Evolutionary conservation across 768 basidiomycete genomes (phyloP), one percentile per base, ranked within the genome.

Genomic region (Xerocomellus dryophilus): DNA sequence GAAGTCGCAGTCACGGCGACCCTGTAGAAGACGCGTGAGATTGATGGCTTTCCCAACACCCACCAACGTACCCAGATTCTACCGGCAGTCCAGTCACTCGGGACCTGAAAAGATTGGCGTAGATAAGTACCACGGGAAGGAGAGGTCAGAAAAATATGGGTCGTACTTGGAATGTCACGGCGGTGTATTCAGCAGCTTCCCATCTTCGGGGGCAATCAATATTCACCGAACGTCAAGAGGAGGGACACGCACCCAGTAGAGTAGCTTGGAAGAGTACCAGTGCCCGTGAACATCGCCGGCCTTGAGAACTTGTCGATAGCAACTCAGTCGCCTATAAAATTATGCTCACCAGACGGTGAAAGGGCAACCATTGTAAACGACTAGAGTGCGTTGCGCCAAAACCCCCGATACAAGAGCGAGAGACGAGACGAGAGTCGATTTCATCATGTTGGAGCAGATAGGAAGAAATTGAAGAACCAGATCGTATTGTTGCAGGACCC

Each of bases 1-100:
- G 62, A 88, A 88, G 67, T 86, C 71, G 58, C 87, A 88, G 61
- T 85, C 68, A 18, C 81, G 79, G 25, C 85, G 78, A 43, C 71
- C 76, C 76, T 77, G 47, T 32, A 53, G 15, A 40, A 2, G 34
- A 43, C 47, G 11, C 3, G 8, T 50, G 21, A 43, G 41, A 50
- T 62, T 29, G 43, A 45, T 17, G 35, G 9, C 12, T 17, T 35
- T 9, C 20, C 2, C 3, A 2, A 41, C 17, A 17, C 34, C n/a
- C 9, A 34, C 5, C 1, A 11, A 46, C 59, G 17, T 48, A 77
- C 85, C 88, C 86, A 77, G 51, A 83, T 85, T 46, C 86, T 77
- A 21, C 83, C 86, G 1, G 85, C 71, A 29, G 73, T 79, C 85
- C 86, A 88, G 62, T 80, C 76, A 58, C 83, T 76, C 12, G 84